Evolutionary conservation across 495 filamentous ascomycete genomes (phyloP), one percentile per base, ranked within the genome.

Genomic region (Trichoderma erinaceum): DNA sequence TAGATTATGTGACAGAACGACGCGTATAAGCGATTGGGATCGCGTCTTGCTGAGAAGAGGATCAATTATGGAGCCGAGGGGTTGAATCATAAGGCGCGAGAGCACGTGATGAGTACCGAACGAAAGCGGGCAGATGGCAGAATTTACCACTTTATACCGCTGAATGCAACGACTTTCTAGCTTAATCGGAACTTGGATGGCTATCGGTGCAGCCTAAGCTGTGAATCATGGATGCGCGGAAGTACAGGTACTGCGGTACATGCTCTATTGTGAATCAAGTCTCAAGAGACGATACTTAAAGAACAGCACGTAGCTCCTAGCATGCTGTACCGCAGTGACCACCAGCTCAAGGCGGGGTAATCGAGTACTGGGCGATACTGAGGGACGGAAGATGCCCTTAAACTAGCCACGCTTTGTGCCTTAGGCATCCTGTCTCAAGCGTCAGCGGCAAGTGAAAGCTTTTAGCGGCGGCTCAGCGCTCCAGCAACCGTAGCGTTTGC

Each of bases 371-470:
- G 13, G 8, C 23, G 56, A 27, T 61, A 61, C 15, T 13, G 27
- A 18, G 56, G 2, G 27, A 15, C 10, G 15, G 21, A 1, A 1
- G 21, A 52, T 52, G 21, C 56, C 52, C 11, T 61, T 11, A 16
- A 25, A 3, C 10, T 3, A 16, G 56, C 56, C 27, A 32, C 12
- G 4, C 56, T 61, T 61, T 18, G 1, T 61, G 56, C 56, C 56
- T 61, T 61, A 61, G 56, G 56, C 56, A 61, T 32, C 56, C 8
- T 21, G 50, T 56, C 50, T 56, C 16, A 56, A 56, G 50, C n/a
- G 5, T 23, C 16, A 56, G 50, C 50, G 21, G 16, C 50, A 38
- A 56, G 50, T 56, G 56, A 61, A 29, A 61, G 56, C 56, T 61
- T 61, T 61, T 61, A 61, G 56, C 56, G 56, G 56, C 56, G 6